A percentile compares a stretch with the other conserved stretches of the same genome.
These are phyloP conservation scores for Thalassia testudinum DNA, from an alignment of 116 monocot species.

Conservation along the genomic window DNA sequence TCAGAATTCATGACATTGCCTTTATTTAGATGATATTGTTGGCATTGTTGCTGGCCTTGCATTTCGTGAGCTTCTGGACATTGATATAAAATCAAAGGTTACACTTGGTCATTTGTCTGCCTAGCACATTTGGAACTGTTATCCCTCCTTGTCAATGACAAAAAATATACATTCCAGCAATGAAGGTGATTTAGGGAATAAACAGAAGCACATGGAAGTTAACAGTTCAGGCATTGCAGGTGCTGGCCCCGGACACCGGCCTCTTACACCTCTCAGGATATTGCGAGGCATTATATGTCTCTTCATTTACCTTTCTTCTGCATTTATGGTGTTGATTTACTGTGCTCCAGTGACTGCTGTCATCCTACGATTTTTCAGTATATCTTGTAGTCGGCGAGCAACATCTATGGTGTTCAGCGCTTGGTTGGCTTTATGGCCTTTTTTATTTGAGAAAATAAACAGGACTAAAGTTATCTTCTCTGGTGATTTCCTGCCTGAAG, in stretches of 20 bases:
- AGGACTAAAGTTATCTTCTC: slow-evolving; percentile 81
- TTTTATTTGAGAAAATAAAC: slow-evolving; percentile 93
- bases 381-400: slow-evolving; percentile 55
- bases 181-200: too few species aligned
- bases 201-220: too few species aligned
- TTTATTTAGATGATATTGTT: too few species aligned
- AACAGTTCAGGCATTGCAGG: background rate
- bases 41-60: too few species aligned
- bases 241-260: slow-evolving; percentile 3
- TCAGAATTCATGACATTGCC: too few species aligned
- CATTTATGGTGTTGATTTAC: slow-evolving; percentile 59
- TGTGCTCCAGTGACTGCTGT: slow-evolving; percentile 47
- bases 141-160: too few species aligned
- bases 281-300: slow-evolving; percentile 60
- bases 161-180: too few species aligned
- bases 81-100: too few species aligned
- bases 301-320: slow-evolving; percentile 44
- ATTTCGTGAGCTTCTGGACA: too few species aligned
- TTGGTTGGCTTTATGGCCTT: slow-evolving; percentile 92
- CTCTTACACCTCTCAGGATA: slow-evolving; percentile 37
- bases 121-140: too few species aligned
- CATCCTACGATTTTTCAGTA: slow-evolving; percentile 53
- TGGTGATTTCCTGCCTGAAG: slow-evolving; percentile 55
- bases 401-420: slow-evolving; percentile 59
- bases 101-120: too few species aligned